Conservation (phyloP, 441 rosid genomes). For the Populus tomentosa region DNA sequence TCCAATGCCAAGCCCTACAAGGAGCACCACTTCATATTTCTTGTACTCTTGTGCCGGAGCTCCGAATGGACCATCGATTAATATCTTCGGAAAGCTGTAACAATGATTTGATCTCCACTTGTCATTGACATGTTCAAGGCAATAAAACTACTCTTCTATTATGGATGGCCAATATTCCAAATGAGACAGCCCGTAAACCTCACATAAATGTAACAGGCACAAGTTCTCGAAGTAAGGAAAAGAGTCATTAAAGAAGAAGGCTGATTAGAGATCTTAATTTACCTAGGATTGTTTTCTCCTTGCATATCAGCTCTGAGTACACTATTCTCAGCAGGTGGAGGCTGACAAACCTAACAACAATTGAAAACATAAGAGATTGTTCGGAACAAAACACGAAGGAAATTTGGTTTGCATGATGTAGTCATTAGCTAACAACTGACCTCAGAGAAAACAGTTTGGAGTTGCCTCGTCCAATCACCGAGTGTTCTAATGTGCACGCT, state of each 20-base stretch:
- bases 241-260: neutral
- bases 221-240: neutral
- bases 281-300: constrained; percentile 40
- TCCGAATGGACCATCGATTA: constrained; percentile 87
- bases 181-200: neutral
- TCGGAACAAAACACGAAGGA: neutral
- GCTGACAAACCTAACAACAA: constrained; percentile 37
- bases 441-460: constrained; percentile 72
- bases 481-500: constrained; percentile 87
- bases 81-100: constrained; percentile 56
- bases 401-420: neutral
- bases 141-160: neutral
- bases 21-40: constrained; percentile 74
- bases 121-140: neutral
- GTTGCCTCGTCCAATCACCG: constrained; percentile 90
- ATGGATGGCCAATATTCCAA: neutral
- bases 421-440: constrained; percentile 11
- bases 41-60: constrained; percentile 95
- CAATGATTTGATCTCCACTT: neutral
- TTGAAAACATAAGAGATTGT: neutral
- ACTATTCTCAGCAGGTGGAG: constrained; percentile 58
- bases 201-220: neutral
- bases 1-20: constrained; percentile 88
- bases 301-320: constrained; percentile 63
- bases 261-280: neutral